A percentile compares a stretch with the other conserved stretches of the same genome.
Evolutionary conservation across 495 filamentous ascomycete species (phyloP).

Genomic region (Trichoderma parareesei): DNA sequence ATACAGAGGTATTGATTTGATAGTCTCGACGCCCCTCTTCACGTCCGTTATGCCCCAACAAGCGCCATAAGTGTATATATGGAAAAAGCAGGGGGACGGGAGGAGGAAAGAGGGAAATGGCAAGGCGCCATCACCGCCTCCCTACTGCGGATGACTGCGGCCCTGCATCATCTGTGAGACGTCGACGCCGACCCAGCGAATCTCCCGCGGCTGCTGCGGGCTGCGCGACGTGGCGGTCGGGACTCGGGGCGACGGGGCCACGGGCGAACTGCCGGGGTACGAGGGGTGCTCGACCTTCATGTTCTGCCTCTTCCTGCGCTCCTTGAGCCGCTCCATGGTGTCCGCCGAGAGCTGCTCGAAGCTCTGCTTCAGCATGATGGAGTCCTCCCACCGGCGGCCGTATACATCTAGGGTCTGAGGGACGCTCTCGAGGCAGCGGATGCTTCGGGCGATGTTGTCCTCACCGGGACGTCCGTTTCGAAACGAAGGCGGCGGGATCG

Average conservation of each 20-base stretch:
- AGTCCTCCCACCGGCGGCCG: slow-evolving; percentile 44
- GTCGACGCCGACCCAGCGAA: slow-evolving; percentile 33
- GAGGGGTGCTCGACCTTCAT: slow-evolving; percentile 11
- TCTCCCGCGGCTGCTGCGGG: slow-evolving; percentile 22
- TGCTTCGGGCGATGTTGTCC: slow-evolving; percentile 37
- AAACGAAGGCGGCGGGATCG: slow-evolving; percentile 21
- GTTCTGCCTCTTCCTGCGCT: slow-evolving; percentile 19
- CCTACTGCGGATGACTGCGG: neutral
- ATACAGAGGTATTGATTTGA: slow-evolving; percentile 1
- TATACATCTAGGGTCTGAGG: slow-evolving; percentile 36
- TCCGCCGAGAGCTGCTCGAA: slow-evolving; percentile 36
- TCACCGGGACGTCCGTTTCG: slow-evolving; percentile 20
- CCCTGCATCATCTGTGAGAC: slow-evolving; percentile 28
- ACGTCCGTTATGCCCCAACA: neutral
- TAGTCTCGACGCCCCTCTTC: neutral
- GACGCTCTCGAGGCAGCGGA: slow-evolving; percentile 36
- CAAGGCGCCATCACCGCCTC: no score
- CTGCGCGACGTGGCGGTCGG: neutral
- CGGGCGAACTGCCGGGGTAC: neutral
- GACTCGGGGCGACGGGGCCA: neutral
- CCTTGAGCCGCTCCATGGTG: slow-evolving; percentile 25
- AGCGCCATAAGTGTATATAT: neutral
- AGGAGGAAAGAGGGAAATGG: no score
- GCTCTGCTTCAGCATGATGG: slow-evolving; percentile 29
- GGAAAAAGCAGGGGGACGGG: no score